Evolutionary conservation across 768 basidiomycete species (phyloP).

Genomic region (Clitopilus hobsonii): DNA sequence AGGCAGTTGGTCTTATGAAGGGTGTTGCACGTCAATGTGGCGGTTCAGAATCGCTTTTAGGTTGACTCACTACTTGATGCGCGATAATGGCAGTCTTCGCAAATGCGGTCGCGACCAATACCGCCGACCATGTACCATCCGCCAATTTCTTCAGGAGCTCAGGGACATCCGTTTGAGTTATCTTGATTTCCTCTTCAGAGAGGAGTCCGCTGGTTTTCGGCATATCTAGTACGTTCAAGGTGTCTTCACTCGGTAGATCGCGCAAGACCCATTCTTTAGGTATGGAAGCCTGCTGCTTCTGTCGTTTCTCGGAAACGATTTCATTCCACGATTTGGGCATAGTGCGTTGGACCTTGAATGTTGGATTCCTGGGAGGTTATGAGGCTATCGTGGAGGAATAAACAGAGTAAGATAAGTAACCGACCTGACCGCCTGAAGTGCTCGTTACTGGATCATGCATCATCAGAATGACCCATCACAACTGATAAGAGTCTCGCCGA

Average conservation of each 20-base stretch:
- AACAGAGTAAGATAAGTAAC: neutral
- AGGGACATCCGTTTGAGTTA: slow-evolving; percentile 38
- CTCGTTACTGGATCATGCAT: too few species aligned
- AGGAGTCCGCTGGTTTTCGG: slow-evolving; percentile 58
- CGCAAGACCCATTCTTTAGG: slow-evolving; percentile 62
- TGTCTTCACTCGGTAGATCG: slow-evolving; percentile 38
- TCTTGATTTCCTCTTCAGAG: slow-evolving; percentile 42
- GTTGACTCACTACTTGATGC: slow-evolving; percentile 62
- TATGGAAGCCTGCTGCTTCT: slow-evolving; percentile 47
- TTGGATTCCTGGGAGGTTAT: too few species aligned
- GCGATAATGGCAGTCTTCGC: slow-evolving; percentile 76
- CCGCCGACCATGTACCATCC: slow-evolving; percentile 50
- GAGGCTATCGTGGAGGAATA: too few species aligned
- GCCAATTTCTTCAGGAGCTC: slow-evolving; percentile 51
- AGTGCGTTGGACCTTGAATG: too few species aligned
- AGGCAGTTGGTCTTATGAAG: slow-evolving; percentile 65
- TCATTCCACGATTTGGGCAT: slow-evolving; percentile 43
- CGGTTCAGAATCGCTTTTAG: neutral
- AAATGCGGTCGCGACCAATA: slow-evolving; percentile 69
- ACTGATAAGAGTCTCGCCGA: neutral
- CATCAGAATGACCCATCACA: neutral
- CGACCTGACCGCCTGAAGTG: too few species aligned
- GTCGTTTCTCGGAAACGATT: slow-evolving; percentile 50
- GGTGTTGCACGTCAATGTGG: slow-evolving; percentile 2
- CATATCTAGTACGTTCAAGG: slow-evolving; percentile 48